These are phyloP conservation scores for Gossypium longicalyx DNA, from an alignment of 345 rosid species.

Conservation along the genomic window DNA sequence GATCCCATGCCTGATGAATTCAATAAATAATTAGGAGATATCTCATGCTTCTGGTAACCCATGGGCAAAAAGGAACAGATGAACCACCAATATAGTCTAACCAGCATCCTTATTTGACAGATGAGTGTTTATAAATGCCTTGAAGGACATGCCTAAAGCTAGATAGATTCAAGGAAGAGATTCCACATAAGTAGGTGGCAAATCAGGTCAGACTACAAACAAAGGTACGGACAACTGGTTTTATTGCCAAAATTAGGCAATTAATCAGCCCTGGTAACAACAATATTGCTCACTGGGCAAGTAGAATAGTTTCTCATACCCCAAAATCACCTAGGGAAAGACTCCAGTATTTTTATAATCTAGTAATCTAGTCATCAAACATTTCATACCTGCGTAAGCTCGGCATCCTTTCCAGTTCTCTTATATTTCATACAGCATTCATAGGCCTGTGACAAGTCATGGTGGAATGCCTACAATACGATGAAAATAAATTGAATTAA, in stretches of 20 bases:
- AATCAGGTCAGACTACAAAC: not conserved
- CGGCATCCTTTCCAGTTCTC: slow-evolving; percentile 89
- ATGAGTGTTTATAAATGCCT: not conserved
- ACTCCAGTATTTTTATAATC: not conserved
- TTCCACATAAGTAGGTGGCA: not conserved
- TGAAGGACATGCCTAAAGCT: not conserved
- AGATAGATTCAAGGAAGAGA: not conserved
- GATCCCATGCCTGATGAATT: slow-evolving; percentile 93
- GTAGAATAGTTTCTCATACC: not conserved
- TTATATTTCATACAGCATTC: slow-evolving; percentile 86
- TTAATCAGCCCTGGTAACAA: not conserved
- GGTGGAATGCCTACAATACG: slow-evolving; percentile 69
- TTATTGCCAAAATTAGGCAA: not conserved
- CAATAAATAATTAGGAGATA: slow-evolving; percentile 12
- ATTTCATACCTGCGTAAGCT: slow-evolving; percentile 78
- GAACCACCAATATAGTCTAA: not conserved
- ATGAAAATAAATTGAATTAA: not conserved
- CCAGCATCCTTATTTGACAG: not conserved
- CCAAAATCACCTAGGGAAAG: not conserved
- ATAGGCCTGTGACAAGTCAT: slow-evolving; percentile 80
- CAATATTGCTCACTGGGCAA: not conserved
- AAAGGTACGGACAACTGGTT: not conserved
- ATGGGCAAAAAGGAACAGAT: not conserved
- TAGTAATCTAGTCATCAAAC: not conserved
- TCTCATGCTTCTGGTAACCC: not conserved